Evolutionary conservation across 176 grass and related monocot species (phyloP).

Genomic region (Lolium rigidum): DNA sequence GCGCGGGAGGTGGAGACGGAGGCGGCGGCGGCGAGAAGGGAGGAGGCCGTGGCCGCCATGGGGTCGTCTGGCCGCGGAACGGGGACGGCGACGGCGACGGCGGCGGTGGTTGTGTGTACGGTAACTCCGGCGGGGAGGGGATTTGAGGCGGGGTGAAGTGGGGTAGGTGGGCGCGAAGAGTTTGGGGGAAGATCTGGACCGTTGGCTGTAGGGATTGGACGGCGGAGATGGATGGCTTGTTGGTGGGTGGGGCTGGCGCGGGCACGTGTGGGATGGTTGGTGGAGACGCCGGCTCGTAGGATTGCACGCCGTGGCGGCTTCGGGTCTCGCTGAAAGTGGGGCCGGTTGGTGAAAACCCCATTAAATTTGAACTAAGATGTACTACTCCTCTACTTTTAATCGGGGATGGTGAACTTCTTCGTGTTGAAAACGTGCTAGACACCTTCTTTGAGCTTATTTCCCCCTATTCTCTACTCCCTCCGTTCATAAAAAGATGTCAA

Average conservation of each 20-base stretch:
- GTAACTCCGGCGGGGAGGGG: not conserved
- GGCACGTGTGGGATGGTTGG: constrained; percentile 30
- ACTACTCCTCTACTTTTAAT: no score
- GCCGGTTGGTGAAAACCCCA: not conserved
- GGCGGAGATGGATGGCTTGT: not conserved
- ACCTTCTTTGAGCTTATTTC: not conserved
- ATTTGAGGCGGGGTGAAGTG: constrained; percentile 54
- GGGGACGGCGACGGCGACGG: not conserved
- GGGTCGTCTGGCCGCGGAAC: not conserved
- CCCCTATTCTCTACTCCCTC: no score
- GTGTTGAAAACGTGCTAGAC: not conserved
- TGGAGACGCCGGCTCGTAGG: not conserved
- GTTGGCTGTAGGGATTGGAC: not conserved
- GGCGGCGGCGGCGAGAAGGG: constrained; percentile 36
- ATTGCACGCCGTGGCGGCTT: not conserved
- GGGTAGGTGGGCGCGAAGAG: constrained; percentile 42
- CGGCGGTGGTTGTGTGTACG: constrained; percentile 1
- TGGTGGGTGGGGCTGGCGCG: constrained; percentile 32
- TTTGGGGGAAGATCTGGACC: not conserved
- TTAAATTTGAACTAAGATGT: no score
- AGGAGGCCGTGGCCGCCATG: constrained; percentile 46
- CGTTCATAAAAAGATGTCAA: no score
- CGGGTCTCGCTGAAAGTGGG: constrained; percentile 26
- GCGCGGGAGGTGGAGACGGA: constrained; percentile 30
- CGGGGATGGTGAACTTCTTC: not conserved